Conservation (phyloP, 83 land plant genomes). For the Picea mariana region DNA sequence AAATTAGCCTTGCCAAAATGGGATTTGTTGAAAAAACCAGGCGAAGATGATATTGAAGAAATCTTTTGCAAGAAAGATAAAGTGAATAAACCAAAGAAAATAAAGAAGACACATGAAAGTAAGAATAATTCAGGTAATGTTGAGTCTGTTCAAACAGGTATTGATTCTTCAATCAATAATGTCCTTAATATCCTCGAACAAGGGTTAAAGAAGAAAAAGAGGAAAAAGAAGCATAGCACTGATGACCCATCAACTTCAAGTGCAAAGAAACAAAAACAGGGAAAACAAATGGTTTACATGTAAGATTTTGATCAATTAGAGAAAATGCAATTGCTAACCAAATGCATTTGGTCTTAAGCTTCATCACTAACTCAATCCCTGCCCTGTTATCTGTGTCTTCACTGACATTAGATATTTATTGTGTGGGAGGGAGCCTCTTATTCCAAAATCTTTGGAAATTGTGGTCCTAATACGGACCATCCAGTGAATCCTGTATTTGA, state of each 20-base stretch:
- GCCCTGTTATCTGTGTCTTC: too few relatives aligned
- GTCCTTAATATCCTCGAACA: background rate
- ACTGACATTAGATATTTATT: too few relatives aligned
- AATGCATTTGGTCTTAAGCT: background rate
- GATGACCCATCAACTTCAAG: background rate
- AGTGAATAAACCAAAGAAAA: background rate
- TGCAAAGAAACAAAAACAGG: conserved; percentile 10
- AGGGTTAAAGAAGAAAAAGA: conserved; percentile 15
- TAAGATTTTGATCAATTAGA: background rate
- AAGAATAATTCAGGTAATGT: background rate
- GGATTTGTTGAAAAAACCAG: background rate
- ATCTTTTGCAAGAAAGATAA: background rate
- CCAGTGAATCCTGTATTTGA: background rate
- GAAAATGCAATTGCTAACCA: background rate
- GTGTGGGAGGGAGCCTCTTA: background rate
- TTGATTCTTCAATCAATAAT: conserved; percentile 11
- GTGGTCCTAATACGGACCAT: background rate
- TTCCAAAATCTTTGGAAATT: background rate
- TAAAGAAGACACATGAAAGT: background rate
- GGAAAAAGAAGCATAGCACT: background rate
- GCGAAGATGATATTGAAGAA: conserved; percentile 15
- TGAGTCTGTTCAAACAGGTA: background rate
- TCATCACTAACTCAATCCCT: background rate
- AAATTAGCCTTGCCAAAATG: background rate
- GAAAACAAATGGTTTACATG: conserved; percentile 17